Conservation (phyloP, 129 eudicot genomes). For the Dittrichia graveolens region DNA sequence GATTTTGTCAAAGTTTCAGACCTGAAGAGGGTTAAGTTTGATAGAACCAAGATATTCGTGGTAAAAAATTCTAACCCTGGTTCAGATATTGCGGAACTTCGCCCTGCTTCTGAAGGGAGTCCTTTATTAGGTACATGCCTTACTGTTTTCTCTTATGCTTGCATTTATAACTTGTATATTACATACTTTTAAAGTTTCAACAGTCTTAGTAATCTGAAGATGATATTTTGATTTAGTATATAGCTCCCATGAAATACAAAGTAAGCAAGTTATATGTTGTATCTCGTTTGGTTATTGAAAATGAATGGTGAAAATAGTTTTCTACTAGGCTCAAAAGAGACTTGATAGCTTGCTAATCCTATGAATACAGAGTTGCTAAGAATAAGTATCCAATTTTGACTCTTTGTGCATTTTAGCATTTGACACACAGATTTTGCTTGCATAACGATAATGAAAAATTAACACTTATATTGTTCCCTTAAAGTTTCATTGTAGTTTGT, state of each 20-base stretch:
- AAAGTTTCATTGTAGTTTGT: neutral
- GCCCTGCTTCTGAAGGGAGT: slow-evolving; percentile 95
- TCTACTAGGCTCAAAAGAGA: neutral
- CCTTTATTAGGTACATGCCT: slow-evolving; percentile 69
- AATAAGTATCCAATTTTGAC: neutral
- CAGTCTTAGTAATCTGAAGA: neutral
- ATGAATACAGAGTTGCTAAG: neutral
- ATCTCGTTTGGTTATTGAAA: neutral
- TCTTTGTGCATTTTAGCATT: neutral
- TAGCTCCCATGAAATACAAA: neutral
- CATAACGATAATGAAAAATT: neutral
- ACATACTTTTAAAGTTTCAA: neutral
- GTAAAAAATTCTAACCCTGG: slow-evolving; percentile 67
- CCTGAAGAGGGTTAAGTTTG: slow-evolving; percentile 65
- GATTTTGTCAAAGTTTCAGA: slow-evolving; percentile 70
- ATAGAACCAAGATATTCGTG: slow-evolving; percentile 56
- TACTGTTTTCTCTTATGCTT: slow-evolving; percentile 13
- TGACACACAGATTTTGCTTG: neutral
- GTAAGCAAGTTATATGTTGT: slow-evolving; percentile 1
- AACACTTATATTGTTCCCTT: neutral
- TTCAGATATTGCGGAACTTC: slow-evolving; percentile 78
- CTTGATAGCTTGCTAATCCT: slow-evolving; percentile 3
- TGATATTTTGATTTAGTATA: neutral
- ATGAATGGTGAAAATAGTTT: neutral
- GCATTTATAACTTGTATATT: slow-evolving; percentile 8